Base-by-base conservation (phyloP, 2,329 filamentous ascomycete species). In the Botrytis fragariae region DNA sequence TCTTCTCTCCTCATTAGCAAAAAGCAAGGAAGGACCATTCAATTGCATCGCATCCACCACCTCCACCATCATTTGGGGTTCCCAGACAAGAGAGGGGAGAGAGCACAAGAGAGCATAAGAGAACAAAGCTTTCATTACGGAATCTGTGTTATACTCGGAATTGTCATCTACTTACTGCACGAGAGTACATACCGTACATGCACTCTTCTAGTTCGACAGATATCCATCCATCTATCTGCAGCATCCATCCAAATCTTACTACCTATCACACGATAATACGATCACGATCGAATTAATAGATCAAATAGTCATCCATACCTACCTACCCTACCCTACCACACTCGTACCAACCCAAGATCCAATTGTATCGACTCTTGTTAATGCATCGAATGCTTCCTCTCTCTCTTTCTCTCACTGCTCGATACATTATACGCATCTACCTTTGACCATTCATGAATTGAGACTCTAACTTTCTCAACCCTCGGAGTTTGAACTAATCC, bases 1-100 rank as follows among this genome's bases (percentile, higher is more conserved):
- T 64, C n/a, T 32, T 12, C 20, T 42, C 61, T 42, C n/a, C 61
- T 63, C 61, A 44, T 42, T 64, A 14, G 22, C 45, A 54, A 51
- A 54, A 57, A 57, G 60, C 60, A 62, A 64, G 61, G n/a, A 64
- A 64, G 44, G 14, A 51, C 22, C 32, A 37, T 67, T 67, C 64
- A 39, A 39, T 54, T 37, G n/a, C 48, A 54, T 39, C 45, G 45
- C 45, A 51, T 39, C 64, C 44, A 67, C 45, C 20, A 29, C 45
- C 44, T 51, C 64, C 32, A 67, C 63, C 63, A 65, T 67, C 35
- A 39, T 10, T 67, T 35, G 45, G 63, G 63, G 45, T 51, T 67
- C 16, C 25, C 32, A 39, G 64, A 67, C 20, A 22, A 22, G 45
- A 45, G 18, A 29, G 22, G 60, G 16, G 25, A 29, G 37, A 20